These are phyloP conservation scores for Clarireedia monteithiana DNA, from an alignment of 2,329 filamentous ascomycete species.

Conservation along the genomic window DNA sequence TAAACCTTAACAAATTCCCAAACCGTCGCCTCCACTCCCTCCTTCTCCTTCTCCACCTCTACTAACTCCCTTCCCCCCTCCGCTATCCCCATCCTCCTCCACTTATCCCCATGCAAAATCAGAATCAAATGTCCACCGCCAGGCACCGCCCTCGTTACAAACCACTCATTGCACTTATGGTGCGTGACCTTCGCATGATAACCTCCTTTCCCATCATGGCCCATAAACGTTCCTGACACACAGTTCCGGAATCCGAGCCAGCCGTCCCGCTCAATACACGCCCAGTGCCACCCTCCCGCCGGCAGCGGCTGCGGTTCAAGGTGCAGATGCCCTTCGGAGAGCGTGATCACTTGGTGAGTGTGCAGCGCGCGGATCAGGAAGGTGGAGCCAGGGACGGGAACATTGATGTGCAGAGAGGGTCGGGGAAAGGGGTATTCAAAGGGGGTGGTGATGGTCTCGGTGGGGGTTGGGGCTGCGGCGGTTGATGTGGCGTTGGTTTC, in stretches of 20 bases:
- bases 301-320: neutral
- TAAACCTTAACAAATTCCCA: conserved; percentile 5
- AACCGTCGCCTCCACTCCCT: neutral
- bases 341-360: neutral
- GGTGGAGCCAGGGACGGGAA: neutral
- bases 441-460: no score
- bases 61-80: neutral
- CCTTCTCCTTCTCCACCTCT: neutral
- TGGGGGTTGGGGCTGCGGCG: no score
- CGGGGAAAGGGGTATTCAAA: no score
- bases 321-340: neutral
- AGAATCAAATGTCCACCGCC: neutral
- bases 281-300: conserved; percentile 1
- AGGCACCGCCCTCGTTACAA: neutral
- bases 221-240: conserved; percentile 1
- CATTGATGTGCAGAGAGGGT: neutral
- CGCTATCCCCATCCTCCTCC: neutral
- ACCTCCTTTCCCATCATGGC: neutral
- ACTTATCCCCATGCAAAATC: conserved; percentile 1
- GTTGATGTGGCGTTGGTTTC: no score
- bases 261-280: neutral
- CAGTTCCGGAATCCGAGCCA: conserved; percentile 6
- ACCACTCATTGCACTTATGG: neutral
- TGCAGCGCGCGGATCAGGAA: neutral
- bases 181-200: neutral